A percentile compares a stretch with the other conserved stretches of the same genome.
phyloP scores from a whole-genome alignment of 805 yeast species.

The Barnettozyma sucrosica region DNA sequence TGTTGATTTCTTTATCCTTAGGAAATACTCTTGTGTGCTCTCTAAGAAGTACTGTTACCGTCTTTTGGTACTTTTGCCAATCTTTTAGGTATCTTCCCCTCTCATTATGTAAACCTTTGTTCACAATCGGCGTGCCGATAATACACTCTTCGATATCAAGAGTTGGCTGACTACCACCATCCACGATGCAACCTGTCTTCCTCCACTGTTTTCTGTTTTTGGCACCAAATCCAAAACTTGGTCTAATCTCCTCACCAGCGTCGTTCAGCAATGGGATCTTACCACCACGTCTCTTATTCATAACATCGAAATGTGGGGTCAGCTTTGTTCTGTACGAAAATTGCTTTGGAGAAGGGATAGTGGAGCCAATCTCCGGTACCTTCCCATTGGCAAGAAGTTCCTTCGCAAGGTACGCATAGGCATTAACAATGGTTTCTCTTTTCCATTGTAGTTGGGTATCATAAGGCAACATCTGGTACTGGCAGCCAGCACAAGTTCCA shows the following conservation, averaged over 20 bases:
- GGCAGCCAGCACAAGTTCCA: slow-evolving; percentile 93
- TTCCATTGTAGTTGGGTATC: slow-evolving; percentile 68
- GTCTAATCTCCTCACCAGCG: slow-evolving; percentile 42
- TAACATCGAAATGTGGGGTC: slow-evolving; percentile 91
- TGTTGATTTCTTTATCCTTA: slow-evolving; percentile 17
- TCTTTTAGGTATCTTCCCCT: slow-evolving; percentile 47
- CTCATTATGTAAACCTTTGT: slow-evolving; percentile 68
- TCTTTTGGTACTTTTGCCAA: slow-evolving; percentile 51
- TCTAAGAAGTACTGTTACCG: slow-evolving; percentile 82
- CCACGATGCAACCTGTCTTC: slow-evolving; percentile 44
- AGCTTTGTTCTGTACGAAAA: slow-evolving; percentile 83
- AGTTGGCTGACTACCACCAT: slow-evolving; percentile 57
- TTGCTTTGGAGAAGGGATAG: slow-evolving; percentile 72
- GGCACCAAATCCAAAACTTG: slow-evolving; percentile 84
- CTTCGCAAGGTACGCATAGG: slow-evolving; percentile 74
- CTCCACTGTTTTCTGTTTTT: slow-evolving; percentile 78
- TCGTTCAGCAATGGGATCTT: slow-evolving; percentile 70
- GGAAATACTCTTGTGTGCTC: slow-evolving; percentile 53
- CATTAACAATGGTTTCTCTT: slow-evolving; percentile 68
- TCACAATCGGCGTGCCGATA: slow-evolving; percentile 78
- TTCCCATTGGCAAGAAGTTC: slow-evolving; percentile 34
- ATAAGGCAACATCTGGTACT: slow-evolving; percentile 76
- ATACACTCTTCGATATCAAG: slow-evolving; percentile 92
- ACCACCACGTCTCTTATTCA: slow-evolving; percentile 41
- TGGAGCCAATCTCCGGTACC: slow-evolving; percentile 57